Percentiles rank a stretch among this genome's conserved stretches.
Evolutionary conservation across 345 rosid genomes (phyloP).

Genomic region (Cardiospermum halicacabum): DNA sequence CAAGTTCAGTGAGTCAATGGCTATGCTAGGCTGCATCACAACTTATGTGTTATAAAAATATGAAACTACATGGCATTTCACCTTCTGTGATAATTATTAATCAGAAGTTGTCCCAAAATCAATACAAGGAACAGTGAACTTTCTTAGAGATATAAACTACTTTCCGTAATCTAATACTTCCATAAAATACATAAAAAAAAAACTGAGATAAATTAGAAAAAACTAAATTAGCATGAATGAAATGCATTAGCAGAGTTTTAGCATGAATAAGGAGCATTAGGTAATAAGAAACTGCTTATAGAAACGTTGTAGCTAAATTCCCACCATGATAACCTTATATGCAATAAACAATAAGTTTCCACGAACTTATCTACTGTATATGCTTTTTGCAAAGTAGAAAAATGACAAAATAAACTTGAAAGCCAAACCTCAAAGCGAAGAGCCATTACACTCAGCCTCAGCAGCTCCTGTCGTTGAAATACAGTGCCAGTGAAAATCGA

Average conservation of each 20-base stretch:
- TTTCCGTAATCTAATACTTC: background rate
- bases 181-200: background rate
- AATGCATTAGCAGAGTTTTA: too few species aligned
- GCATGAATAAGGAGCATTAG: background rate
- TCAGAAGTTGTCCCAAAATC: too few species aligned
- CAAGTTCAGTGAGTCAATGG: too few species aligned
- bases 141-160: too few species aligned
- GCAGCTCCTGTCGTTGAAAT: background rate
- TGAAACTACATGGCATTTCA: too few species aligned
- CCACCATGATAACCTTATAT: background rate
- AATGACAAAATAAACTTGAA: conserved; percentile 1
- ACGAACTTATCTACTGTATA: background rate
- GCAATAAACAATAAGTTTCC: background rate
- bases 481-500: background rate
- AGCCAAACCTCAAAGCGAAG: conserved; percentile 34
- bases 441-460: conserved; percentile 20
- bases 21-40: too few species aligned
- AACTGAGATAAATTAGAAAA: too few species aligned
- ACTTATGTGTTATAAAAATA: background rate
- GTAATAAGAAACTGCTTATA: background rate
- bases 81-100: too few species aligned
- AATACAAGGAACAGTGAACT: too few species aligned
- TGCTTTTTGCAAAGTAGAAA: background rate
- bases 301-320: background rate
- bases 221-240: too few species aligned